Evolutionary conservation across 495 filamentous ascomycete species (phyloP).

Genomic region (Neurospora pannonica): DNA sequence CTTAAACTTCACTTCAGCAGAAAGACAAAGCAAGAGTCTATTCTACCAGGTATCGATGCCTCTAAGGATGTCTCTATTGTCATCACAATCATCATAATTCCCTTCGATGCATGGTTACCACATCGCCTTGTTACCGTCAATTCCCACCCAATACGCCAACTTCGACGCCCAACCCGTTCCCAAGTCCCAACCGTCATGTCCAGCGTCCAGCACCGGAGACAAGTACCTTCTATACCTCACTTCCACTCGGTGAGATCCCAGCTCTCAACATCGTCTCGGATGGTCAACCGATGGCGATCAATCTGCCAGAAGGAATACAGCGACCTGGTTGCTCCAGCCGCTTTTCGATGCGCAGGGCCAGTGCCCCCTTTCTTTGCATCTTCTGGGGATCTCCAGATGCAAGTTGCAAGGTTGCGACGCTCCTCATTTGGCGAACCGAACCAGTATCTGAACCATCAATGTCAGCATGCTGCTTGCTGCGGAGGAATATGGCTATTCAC

Average conservation of each 20-base stretch:
- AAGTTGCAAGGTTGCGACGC: conserved; percentile 64
- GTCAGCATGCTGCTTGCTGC: neutral
- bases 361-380: conserved; percentile 61
- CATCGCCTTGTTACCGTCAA: neutral
- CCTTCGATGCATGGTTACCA: neutral
- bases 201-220: neutral
- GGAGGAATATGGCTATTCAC: conserved; percentile 15
- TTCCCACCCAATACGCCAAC: neutral
- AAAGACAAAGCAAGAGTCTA: neutral
- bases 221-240: neutral
- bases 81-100: neutral
- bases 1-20: neutral
- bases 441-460: conserved; percentile 52
- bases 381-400: conserved; percentile 60
- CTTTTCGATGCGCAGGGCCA: conserved; percentile 48
- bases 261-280: conserved; percentile 43
- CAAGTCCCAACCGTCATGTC: neutral
- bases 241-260: conserved; percentile 56
- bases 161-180: neutral
- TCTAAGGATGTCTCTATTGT: neutral
- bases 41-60: neutral
- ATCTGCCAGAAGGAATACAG: conserved; percentile 53
- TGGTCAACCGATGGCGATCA: conserved; percentile 51
- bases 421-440: conserved; percentile 59
- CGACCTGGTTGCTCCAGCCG: conserved; percentile 37